Evolutionary conservation across 1,284 basidiomycete genomes (phyloP), one percentile per base, ranked within the genome.

Genomic region (Kwoniella shivajii): DNA sequence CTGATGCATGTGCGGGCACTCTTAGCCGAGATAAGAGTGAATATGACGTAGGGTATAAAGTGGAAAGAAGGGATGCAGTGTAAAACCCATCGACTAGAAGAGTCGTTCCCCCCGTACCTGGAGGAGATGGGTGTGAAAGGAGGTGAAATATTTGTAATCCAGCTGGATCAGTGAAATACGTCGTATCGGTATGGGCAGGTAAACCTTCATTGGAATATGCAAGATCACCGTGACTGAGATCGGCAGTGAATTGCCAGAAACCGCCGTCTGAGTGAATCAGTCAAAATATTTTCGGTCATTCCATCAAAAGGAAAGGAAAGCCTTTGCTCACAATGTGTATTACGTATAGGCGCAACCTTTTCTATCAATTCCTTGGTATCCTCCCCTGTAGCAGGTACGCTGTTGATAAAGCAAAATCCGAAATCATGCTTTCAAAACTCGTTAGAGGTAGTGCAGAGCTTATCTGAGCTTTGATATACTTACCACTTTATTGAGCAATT

Each of bases 201-300:
- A 99, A 84, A 0, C 88, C 88, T 38, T 96, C 78, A 20, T 88
- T 90, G 7, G 92, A 94, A 78, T 99, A 99, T 0, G 81, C 81
- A 6, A 91, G 87, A 73, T 98, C 94, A 20, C 92, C 92, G 70
- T 90, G 92, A 11, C 88, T 86, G 20, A 96, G 83, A 72, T 96
- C 87, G 0, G 93, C 87, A 0, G 93, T 97, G 71, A 99, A 96
- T 70, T 97, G 92, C 94, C 95, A 99, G 77, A 98, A 95, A 47
- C 86, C 86, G 31, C 91, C 92, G 66, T 94, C 90, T 92, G 57
- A 1, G 47, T 29, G 43, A 22, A 41, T 43, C 11, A 26, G 63
- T 54, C 11, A 48, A 43, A 50, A 50, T 42, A 39, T 57, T 46
- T 31, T 38, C n/a, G 11, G 50, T 18, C 13, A 22, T 10, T 18